A percentile compares a stretch with the other conserved stretches of the same genome.
These are phyloP conservation scores for Backusella circina DNA, from an alignment of 192 early-diverging fungal genomes.

Conservation along the genomic window DNA sequence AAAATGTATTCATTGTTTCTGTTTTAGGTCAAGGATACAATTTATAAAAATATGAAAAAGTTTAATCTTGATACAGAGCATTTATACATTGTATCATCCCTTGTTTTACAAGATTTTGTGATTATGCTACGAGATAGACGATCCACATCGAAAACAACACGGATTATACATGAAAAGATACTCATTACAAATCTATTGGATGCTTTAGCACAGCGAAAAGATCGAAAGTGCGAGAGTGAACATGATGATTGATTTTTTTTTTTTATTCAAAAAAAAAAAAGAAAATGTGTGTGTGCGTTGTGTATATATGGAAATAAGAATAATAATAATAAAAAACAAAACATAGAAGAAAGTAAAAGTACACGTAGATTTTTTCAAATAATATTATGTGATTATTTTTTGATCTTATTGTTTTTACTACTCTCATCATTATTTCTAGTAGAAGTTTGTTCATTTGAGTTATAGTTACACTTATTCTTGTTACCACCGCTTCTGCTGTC, in stretches of 20 bases:
- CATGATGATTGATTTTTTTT: background rate
- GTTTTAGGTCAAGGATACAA: slow-evolving; percentile 9
- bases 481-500: background rate
- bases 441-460: no score
- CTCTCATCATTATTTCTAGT: background rate
- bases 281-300: background rate
- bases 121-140: slow-evolving; percentile 2
- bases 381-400: background rate
- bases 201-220: background rate
- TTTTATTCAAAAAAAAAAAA: background rate
- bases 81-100: slow-evolving; percentile 17
- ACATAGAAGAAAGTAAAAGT: no score
- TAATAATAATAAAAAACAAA: no score
- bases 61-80: slow-evolving; percentile 6
- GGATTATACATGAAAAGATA: background rate
- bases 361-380: background rate
- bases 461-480: background rate
- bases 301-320: background rate
- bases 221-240: background rate
- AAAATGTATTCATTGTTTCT: no score
- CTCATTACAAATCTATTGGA: background rate
- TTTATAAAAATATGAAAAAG: slow-evolving; percentile 14
- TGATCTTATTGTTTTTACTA: background rate
- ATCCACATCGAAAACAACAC: background rate
- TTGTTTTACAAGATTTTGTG: slow-evolving; percentile 20